Percentiles rank a stretch among this genome's conserved stretches.
Evolutionary conservation across 169 alveolate genomes (phyloP).

Genomic region (Eimeria sp.): DNA sequence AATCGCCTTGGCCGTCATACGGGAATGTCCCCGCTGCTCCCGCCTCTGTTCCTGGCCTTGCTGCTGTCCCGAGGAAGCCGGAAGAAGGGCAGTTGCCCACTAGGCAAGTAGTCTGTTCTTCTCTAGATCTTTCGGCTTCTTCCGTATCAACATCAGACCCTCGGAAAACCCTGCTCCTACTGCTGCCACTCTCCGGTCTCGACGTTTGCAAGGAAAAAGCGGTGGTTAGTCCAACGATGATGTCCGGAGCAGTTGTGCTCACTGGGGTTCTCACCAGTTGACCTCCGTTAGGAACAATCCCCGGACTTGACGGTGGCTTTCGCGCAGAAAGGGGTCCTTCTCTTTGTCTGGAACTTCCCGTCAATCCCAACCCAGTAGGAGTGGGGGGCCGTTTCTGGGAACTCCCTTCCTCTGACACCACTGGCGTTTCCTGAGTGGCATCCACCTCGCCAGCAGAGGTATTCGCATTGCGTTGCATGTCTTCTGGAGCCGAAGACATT

Average conservation of each 20-base stretch:
- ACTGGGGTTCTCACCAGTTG: not conserved
- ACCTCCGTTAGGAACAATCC: not conserved
- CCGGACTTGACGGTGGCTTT: not conserved
- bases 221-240: not conserved
- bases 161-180: conserved; percentile 19
- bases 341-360: not conserved
- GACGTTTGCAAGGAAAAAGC: not conserved
- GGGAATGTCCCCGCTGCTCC: not conserved
- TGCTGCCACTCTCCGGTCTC: not conserved
- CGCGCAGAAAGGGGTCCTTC: not conserved
- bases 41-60: not conserved
- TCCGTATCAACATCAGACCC: not conserved
- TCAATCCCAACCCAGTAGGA: not conserved
- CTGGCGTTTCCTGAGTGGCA: not conserved
- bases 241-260: not conserved
- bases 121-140: not conserved
- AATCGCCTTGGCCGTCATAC: not conserved
- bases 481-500: not conserved
- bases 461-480: not conserved
- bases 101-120: not conserved
- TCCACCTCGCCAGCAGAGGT: not conserved
- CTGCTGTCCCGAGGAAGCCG: conserved; percentile 25
- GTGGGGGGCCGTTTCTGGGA: not conserved
- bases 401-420: not conserved
- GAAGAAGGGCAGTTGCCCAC: conserved; percentile 38